Conservation (phyloP, 2,329 filamentous ascomycete species). For the Aspergillus nomiae region DNA sequence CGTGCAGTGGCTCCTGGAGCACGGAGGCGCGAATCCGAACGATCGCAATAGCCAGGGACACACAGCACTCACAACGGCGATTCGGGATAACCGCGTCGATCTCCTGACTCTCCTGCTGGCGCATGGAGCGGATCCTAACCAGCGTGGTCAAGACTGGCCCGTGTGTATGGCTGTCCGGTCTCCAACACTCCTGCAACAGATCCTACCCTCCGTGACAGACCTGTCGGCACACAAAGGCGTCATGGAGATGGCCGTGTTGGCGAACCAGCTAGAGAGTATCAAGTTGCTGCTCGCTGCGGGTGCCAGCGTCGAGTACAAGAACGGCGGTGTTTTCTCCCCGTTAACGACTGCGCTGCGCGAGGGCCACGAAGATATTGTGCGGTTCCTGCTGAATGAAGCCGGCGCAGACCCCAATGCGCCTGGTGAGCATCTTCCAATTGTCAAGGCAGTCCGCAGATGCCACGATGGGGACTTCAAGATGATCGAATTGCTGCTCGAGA, state of each 20-base stretch:
- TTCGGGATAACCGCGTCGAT: slow-evolving; percentile 60
- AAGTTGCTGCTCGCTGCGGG: slow-evolving; percentile 66
- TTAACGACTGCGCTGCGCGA: slow-evolving; percentile 69
- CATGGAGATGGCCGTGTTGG: slow-evolving; percentile 67
- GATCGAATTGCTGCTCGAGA: slow-evolving; percentile 63
- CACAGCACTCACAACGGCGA: slow-evolving; percentile 67
- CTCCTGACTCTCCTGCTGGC: slow-evolving; percentile 61
- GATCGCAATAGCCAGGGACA: slow-evolving; percentile 59
- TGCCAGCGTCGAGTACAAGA: slow-evolving; percentile 70
- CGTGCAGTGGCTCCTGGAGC: slow-evolving; percentile 61
- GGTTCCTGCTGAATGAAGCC: slow-evolving; percentile 62
- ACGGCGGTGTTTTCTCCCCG: slow-evolving; percentile 71
- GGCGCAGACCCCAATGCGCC: slow-evolving; percentile 67
- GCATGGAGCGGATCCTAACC: slow-evolving; percentile 62
- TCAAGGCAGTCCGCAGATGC: slow-evolving; percentile 67
- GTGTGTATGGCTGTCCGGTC: slow-evolving; percentile 68
- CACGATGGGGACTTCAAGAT: slow-evolving; percentile 60
- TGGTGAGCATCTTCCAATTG: slow-evolving; percentile 70
- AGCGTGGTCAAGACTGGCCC: slow-evolving; percentile 70
- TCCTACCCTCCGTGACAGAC: slow-evolving; percentile 55
- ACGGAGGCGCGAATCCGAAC: slow-evolving; percentile 60
- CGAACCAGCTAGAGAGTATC: slow-evolving; percentile 67
- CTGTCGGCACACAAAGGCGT: slow-evolving; percentile 56
- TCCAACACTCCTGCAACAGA: slow-evolving; percentile 60
- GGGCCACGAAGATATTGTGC: slow-evolving; percentile 61